A percentile compares a stretch with the other conserved stretches of the same genome.
Evolutionary conservation across 108 stramenopile genomes (phyloP).

Genomic region (Cyclotella baltica): DNA sequence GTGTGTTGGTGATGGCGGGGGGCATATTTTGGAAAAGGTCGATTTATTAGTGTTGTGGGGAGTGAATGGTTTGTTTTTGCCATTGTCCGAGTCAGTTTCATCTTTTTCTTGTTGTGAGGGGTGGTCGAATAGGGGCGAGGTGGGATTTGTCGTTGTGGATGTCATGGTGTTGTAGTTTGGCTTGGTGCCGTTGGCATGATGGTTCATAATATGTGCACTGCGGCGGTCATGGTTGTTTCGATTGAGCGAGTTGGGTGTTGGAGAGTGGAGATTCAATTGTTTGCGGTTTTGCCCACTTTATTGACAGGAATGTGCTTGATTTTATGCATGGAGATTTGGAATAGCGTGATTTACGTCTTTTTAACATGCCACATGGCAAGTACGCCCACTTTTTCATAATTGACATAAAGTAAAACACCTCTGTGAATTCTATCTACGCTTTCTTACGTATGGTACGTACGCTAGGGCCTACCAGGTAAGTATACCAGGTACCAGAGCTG

Average conservation of each 20-base stretch:
- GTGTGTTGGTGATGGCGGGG: slow-evolving; percentile 24
- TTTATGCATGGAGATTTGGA: no score
- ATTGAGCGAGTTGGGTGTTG: neutral
- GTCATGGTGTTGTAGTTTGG: slow-evolving; percentile 11
- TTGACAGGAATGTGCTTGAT: no score
- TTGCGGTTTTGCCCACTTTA: no score
- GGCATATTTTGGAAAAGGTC: slow-evolving; percentile 5
- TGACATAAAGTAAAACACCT: no score
- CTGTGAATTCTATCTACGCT: no score
- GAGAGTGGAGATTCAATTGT: no score
- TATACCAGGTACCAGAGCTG: no score
- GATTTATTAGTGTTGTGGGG: neutral
- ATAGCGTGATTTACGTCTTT: no score
- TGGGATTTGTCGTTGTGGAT: slow-evolving; percentile 2
- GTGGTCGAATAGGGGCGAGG: neutral
- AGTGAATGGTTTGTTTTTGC: slow-evolving; percentile 13
- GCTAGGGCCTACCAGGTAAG: no score
- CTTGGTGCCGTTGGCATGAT: neutral
- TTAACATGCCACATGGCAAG: no score
- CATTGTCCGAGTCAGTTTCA: slow-evolving; percentile 8
- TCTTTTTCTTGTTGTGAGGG: neutral
- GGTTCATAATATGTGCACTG: slow-evolving; percentile 3
- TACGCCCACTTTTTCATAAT: no score
- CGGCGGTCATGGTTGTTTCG: neutral
- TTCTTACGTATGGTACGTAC: no score